Evolutionary conservation across 2,329 filamentous ascomycete genomes (phyloP).

Genomic region (Alternaria sp.): DNA sequence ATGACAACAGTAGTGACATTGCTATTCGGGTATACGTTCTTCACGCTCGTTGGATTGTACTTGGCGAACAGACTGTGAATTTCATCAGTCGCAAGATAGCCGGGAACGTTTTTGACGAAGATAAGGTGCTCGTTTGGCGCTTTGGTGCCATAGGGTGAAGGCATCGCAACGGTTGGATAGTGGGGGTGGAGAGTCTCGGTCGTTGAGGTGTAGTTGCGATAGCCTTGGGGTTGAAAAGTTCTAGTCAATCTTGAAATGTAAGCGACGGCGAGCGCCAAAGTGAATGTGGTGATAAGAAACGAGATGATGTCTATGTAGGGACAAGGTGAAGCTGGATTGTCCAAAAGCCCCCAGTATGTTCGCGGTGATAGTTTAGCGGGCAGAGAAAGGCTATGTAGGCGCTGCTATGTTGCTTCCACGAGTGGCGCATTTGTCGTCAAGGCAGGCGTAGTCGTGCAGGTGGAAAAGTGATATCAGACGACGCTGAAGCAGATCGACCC

Average conservation of each 20-base stretch:
- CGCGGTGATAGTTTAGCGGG: background rate
- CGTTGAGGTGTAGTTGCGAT: background rate
- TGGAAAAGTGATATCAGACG: background rate
- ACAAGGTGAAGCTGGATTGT: background rate
- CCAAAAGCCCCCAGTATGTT: background rate
- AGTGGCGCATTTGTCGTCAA: background rate
- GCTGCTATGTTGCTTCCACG: background rate
- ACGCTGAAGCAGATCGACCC: background rate
- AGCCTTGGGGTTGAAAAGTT: background rate
- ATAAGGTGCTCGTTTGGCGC: slow-evolving; percentile 23
- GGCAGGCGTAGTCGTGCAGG: background rate
- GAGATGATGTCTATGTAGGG: background rate
- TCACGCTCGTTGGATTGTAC: slow-evolving; percentile 23
- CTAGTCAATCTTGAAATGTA: background rate
- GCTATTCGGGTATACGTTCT: slow-evolving; percentile 28
- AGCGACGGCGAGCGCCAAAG: slow-evolving; percentile 1
- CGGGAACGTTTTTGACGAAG: slow-evolving; percentile 36
- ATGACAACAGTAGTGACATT: slow-evolving; percentile 31
- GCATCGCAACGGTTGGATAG: slow-evolving; percentile 1
- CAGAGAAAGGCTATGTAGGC: background rate
- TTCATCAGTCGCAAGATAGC: slow-evolving; percentile 9
- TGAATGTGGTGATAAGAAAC: background rate
- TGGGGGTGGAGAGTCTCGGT: background rate
- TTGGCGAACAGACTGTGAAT: slow-evolving; percentile 16
- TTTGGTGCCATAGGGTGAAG: background rate